Conservation (phyloP, 2,329 filamentous ascomycete genomes). For the Venturia carpophila region DNA sequence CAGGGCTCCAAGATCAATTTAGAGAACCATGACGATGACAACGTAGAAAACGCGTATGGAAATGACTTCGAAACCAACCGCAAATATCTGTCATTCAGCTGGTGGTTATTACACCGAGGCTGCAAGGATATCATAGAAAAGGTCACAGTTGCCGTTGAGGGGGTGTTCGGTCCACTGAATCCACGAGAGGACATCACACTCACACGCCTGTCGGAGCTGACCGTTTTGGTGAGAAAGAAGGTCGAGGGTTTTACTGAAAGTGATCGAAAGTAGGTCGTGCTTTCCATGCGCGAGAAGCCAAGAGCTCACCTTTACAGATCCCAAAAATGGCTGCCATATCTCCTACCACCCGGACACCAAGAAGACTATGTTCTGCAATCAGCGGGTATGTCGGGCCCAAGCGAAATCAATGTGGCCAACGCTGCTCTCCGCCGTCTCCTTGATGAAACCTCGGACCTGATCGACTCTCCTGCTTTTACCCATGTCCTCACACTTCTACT, state of each 20-base stretch:
- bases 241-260: constrained; percentile 68
- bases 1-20: constrained; percentile 64
- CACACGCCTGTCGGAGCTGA: constrained; percentile 69
- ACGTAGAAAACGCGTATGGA: constrained; percentile 70
- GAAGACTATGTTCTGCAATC: constrained; percentile 80
- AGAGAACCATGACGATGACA: constrained; percentile 90
- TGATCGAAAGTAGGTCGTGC: constrained; percentile 46
- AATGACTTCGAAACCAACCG: constrained; percentile 95
- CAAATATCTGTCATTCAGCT: constrained; percentile 91
- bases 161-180: constrained; percentile 82
- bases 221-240: constrained; percentile 72
- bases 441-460: constrained; percentile 90
- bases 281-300: neutral
- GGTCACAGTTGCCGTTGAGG: constrained; percentile 77
- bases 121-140: constrained; percentile 75
- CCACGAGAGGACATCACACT: constrained; percentile 82
- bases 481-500: constrained; percentile 80
- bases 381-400: constrained; percentile 60
- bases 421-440: constrained; percentile 73
- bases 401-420: constrained; percentile 30
- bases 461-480: constrained; percentile 86
- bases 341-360: constrained; percentile 70
- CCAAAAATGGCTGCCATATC: constrained; percentile 70
- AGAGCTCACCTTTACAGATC: constrained; percentile 31
- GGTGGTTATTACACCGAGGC: constrained; percentile 91